Evolutionary conservation across 2,329 filamentous ascomycete genomes (phyloP), one percentile per base, ranked within the genome.

Genomic region (Cladosporium velox): DNA sequence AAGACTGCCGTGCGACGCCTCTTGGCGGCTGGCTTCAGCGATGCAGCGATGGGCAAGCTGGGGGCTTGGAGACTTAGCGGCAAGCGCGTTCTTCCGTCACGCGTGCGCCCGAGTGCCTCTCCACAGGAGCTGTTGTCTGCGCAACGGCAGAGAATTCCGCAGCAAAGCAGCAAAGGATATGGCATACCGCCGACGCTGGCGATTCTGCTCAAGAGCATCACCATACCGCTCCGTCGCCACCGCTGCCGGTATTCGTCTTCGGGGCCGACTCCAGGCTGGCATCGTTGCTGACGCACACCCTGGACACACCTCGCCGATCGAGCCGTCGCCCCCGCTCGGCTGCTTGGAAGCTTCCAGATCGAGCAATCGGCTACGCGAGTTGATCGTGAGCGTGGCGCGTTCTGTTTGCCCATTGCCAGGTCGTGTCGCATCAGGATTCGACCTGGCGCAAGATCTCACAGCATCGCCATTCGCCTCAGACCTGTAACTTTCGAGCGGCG

Each of bases 301-400:
- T 44, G 35, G 61, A 54, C 61, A 30, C 49, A 49, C 38, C 15
- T 57, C 61, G 49, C 61, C 61, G 61, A 64, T 64, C 61, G 51
- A 64, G 61, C 61, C 61, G 61, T 64, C 60, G 49, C 44, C 61
- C 61, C 61, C 61, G 61, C 61, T 64, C 61, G 61, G 61, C 49
- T 28, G 32, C 21, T 55, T 55, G 61, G 44, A 54, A 64, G 61
- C 61, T 64, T 38, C 34, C 51, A 35, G 61, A 64, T 64, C 61
- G 61, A 64, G 51, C 24, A 44, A 57, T 57, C 51, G 61, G 61
- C 38, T 47, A 28, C 51, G 51, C 49, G 51, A 35, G 47, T 62
- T 35, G 21, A 38, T 54, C 30, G 3, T 35, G n/a, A 49, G 35
- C 47, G 12, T 5, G 26, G 41, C n/a, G 32, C 47, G 59, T 34